Percentiles rank a stretch among this genome's conserved stretches.
Evolutionary conservation across 805 yeast species (phyloP).

Genomic region (Wickerhamiella kurtzmanii): DNA sequence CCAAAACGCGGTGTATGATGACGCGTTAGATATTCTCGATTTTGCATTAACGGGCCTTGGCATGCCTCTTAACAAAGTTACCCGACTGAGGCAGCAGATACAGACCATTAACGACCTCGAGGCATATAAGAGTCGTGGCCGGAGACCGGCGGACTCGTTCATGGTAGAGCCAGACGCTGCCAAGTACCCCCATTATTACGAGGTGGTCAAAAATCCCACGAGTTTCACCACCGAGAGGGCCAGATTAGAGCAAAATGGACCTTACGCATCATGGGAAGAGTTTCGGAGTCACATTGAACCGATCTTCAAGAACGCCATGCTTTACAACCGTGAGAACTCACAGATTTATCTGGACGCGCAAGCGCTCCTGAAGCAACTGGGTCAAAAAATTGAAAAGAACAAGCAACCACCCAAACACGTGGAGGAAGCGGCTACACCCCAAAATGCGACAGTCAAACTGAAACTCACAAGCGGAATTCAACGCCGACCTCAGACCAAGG

Average conservation of each 20-base stretch:
- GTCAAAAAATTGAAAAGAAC: conserved; percentile 18
- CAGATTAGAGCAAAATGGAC: conserved; percentile 36
- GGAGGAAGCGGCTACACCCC: conserved; percentile 6
- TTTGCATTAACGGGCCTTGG: conserved; percentile 41
- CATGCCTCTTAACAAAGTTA: conserved; percentile 21
- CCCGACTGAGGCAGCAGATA: conserved; percentile 17
- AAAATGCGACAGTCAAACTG: background rate
- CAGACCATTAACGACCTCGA: conserved; percentile 17
- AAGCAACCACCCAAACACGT: conserved; percentile 13
- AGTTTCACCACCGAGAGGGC: conserved; percentile 48
- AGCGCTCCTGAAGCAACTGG: conserved; percentile 41
- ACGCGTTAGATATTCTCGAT: conserved; percentile 43
- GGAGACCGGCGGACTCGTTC: conserved; percentile 54
- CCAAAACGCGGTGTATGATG: conserved; percentile 49
- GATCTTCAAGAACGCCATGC: conserved; percentile 66
- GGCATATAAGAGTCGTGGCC: conserved; percentile 25
- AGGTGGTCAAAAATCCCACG: conserved; percentile 58
- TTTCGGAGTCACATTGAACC: conserved; percentile 46
- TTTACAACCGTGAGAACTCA: conserved; percentile 62
- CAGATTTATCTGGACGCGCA: conserved; percentile 59
- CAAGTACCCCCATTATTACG: conserved; percentile 70
- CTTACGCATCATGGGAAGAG: conserved; percentile 41
- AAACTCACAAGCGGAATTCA: background rate
- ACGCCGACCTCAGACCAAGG: background rate
- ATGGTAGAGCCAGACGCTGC: conserved; percentile 57